These are phyloP conservation scores for Agapanthus africanus DNA, from an alignment of 106 monocot species.

Conservation along the genomic window DNA sequence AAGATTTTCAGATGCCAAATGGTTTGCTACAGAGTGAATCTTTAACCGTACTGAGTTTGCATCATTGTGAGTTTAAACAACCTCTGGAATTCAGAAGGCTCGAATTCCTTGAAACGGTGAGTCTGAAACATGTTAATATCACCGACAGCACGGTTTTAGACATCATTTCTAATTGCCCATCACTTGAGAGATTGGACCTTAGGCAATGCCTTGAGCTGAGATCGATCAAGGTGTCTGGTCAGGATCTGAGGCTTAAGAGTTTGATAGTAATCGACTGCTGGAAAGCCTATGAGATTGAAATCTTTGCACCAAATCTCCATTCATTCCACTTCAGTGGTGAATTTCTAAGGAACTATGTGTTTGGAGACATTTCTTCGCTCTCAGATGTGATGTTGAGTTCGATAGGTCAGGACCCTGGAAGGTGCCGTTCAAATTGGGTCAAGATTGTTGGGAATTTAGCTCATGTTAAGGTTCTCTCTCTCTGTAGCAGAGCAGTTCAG, in stretches of 20 bases:
- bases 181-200: slow-evolving; percentile 9
- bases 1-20: slow-evolving; percentile 10
- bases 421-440: neutral
- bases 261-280: slow-evolving; percentile 12
- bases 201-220: slow-evolving; percentile 6
- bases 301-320: slow-evolving; percentile 16
- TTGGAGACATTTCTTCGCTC: slow-evolving; percentile 1
- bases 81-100: slow-evolving; percentile 10
- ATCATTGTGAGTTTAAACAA: neutral
- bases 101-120: slow-evolving; percentile 4
- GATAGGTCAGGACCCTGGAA: neutral
- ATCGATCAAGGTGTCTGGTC: neutral
- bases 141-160: neutral
- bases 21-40: slow-evolving; percentile 13
- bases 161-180: slow-evolving; percentile 1
- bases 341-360: neutral
- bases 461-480: slow-evolving; percentile 9
- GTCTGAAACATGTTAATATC: slow-evolving; percentile 4
- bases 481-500: slow-evolving; percentile 14
- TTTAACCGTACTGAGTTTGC: slow-evolving; percentile 26
- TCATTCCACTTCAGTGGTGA: slow-evolving; percentile 13
- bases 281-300: slow-evolving; percentile 2
- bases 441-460: neutral
- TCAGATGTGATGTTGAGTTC: slow-evolving; percentile 6
- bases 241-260: slow-evolving; percentile 11